Evolutionary conservation across 2,329 filamentous ascomycete species (phyloP), one percentile per base, ranked within the genome.

Genomic region (Cytospora piceae): DNA sequence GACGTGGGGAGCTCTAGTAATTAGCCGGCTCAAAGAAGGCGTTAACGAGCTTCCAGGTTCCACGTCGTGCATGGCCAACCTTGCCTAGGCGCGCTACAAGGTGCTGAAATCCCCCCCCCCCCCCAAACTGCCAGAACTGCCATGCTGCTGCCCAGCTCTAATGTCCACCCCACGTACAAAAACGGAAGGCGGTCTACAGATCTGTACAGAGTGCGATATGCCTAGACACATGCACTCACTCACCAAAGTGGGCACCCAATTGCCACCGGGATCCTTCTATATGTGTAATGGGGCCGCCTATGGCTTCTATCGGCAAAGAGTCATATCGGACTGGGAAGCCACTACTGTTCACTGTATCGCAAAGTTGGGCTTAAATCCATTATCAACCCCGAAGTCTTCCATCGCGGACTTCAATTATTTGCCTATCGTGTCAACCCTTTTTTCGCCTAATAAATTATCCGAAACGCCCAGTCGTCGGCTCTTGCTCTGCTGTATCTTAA

Each of bases 291-390:
- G 39, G 39, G 20, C 39, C 17, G 39, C 15, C 39, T 42, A 42
- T 20, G 39, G 39, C 59, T 42, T 55, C 27, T 49, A 52, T 62
- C 60, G 60, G 60, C 60, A 63, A 63, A 63, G 60, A 63, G 60
- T 63, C 60, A 62, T 62, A 22, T 24, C 22, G n/a, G 46, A 8
- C n/a, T 9, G 46, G 24, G 12, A 9, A 2, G 34, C 34, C 34
- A 37, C 34, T 37, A 37, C 34, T 15, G 34, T 37, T n/a, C n/a
- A 12, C 11, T 49, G n/a, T 24, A 49, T 20, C 46, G n/a, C 4
- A 49, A 49, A 49, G 42, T 22, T 49, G 46, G 46, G n/a, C 11
- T 24, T 14, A 49, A 14, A n/a, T 57, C 53, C 59, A 34, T 61
- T 49, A 46, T 55, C 51, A 61, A 22, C n/a, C n/a, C n/a, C n/a